Base-by-base conservation (phyloP, 176 grass and related monocot species). In the Phragmites australis region DNA sequence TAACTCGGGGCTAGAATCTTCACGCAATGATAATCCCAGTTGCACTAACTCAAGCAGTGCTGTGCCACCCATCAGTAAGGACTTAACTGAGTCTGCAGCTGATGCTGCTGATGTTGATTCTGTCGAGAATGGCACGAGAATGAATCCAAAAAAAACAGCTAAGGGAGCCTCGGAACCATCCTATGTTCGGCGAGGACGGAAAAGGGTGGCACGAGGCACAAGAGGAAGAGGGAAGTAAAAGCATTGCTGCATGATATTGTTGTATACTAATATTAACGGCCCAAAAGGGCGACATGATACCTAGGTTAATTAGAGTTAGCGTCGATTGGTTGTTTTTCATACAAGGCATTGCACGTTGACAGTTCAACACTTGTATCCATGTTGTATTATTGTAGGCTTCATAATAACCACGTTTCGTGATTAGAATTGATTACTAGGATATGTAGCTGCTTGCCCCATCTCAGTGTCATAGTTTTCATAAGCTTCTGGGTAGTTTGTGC, bases 1-100 rank as follows among this genome's bases (percentile, higher is more conserved):
- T 60, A 87, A 93, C 26, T 89, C 93, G 34, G 83, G 88, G 51
- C 25, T 93, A 41, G 91, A 89, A 68, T 91, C 82, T 6, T 90
- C 84, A 3, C 76, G 50, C 30, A 83, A 86, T 45, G 90, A 89
- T 58, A 86, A 87, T 14, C 88, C 88, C 9, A 87, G 87, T 59
- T 83, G 45, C 62, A 93, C 81, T 39, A 90, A 90, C 77, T 90
- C 68, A 14, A 88, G 75, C 25, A 84, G 72, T 74, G 85, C 49
- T 68, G 25, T 82, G 32, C 72, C 21, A 37, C 58, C 25, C 23
- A 5, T 15, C 11, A 78, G 21, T 73, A 78, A 59, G 0, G 58
- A 86, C 29, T 6, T 79, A 0, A 40, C 11, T 9, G 61, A 83
- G 34, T 41, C 68, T 34, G 48, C 46, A 12, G 55, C 46, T 29